These are phyloP conservation scores for Vitellaria paradoxa DNA, from an alignment of 179 eudicot species.

Conservation along the genomic window DNA sequence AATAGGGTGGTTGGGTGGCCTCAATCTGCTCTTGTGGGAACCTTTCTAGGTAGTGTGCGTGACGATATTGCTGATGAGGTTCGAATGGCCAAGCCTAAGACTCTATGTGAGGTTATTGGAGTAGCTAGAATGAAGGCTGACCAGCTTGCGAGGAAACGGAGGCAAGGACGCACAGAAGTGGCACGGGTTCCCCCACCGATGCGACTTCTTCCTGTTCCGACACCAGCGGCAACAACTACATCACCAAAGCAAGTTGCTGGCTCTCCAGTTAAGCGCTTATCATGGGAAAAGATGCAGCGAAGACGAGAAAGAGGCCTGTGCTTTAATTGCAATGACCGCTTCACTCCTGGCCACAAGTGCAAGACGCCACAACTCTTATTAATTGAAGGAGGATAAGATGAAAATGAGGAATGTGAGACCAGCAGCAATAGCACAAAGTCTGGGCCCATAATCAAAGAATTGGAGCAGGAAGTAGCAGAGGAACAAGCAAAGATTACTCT, in stretches of 20 bases:
- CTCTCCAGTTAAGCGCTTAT: not conserved
- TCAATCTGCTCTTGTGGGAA: not conserved
- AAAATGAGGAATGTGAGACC: not conserved
- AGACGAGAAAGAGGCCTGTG: not conserved
- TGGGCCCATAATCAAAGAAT: not conserved
- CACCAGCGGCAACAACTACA: not conserved
- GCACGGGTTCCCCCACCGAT: not conserved
- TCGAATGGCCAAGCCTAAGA: not conserved
- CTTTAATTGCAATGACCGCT: not conserved
- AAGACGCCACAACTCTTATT: not conserved
- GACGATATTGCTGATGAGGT: not conserved
- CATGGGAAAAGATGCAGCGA: not conserved
- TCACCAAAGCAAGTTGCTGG: not conserved
- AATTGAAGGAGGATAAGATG: not conserved
- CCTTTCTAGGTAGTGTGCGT: not conserved
- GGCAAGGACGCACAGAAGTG: not conserved
- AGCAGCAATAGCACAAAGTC: not conserved
- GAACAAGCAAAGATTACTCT: too few relatives aligned
- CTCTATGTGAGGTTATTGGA: not conserved
- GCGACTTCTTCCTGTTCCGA: too few relatives aligned
- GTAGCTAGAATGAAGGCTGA: not conserved
- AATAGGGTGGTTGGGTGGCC: too few relatives aligned
- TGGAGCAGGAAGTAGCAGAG: not conserved
- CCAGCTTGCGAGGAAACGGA: not conserved
- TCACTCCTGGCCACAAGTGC: not conserved